Percentiles rank a stretch among this genome's conserved stretches.
Conservation (phyloP, 2,329 filamentous ascomycete genomes). For the Raffaelea arxii region DNA sequence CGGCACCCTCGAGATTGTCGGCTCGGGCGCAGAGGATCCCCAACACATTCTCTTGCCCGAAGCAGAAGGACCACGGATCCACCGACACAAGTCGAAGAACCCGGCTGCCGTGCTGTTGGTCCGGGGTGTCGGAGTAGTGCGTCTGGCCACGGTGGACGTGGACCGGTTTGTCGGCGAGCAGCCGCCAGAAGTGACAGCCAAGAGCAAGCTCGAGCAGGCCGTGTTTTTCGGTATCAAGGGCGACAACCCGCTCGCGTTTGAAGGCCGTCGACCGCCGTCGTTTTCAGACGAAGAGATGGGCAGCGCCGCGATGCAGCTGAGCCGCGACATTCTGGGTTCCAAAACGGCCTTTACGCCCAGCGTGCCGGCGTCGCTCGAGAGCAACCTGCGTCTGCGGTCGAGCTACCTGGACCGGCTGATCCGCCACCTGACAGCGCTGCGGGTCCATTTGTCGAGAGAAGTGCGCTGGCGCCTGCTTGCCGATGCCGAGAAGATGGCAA, state of each 20-base stretch:
- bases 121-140: conserved; percentile 51
- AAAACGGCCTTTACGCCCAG: conserved; percentile 64
- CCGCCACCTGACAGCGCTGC: conserved; percentile 56
- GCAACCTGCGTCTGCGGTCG: conserved; percentile 66
- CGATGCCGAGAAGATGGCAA: conserved; percentile 82
- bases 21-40: conserved; percentile 56
- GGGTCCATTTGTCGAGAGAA: conserved; percentile 53
- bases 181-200: conserved; percentile 61
- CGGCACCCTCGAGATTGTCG: conserved; percentile 52
- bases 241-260: conserved; percentile 82
- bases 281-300: conserved; percentile 65
- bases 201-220: conserved; percentile 85
- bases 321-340: conserved; percentile 72
- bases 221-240: conserved; percentile 81
- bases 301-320: conserved; percentile 67
- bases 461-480: conserved; percentile 76
- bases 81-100: conserved; percentile 48
- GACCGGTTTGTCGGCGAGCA: conserved; percentile 49
- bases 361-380: conserved; percentile 65
- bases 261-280: conserved; percentile 52
- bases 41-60: conserved; percentile 23
- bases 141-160: conserved; percentile 48
- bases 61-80: conserved; percentile 22
- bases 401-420: conserved; percentile 69
- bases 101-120: conserved; percentile 53